A percentile compares a stretch with the other conserved stretches of the same genome.
Evolutionary conservation across 805 yeast genomes (phyloP).

Genomic region (Ogataea naganishii): DNA sequence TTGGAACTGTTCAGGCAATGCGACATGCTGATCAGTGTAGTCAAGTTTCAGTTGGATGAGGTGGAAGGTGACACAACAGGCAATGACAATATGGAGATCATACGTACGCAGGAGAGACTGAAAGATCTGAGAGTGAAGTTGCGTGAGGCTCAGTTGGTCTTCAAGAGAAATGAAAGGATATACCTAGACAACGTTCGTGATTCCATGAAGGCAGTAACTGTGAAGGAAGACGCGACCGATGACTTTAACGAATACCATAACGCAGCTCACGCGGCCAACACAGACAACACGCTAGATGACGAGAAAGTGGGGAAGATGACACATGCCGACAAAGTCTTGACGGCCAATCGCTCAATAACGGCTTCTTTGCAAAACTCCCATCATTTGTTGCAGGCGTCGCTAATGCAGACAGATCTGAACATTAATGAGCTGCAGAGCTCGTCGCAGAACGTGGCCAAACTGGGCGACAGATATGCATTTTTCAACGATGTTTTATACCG

Average conservation of each 20-base stretch:
- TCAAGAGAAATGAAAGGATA: constrained; percentile 12
- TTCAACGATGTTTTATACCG: constrained; percentile 32
- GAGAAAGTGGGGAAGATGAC: constrained; percentile 17
- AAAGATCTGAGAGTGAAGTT: constrained; percentile 17
- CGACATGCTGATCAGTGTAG: constrained; percentile 1
- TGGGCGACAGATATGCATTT: constrained; percentile 33
- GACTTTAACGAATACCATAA: constrained; percentile 1
- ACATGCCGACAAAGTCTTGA: constrained; percentile 32
- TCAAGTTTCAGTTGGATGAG: constrained; percentile 1
- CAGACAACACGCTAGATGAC: constrained; percentile 19
- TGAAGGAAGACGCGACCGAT: constrained; percentile 4
- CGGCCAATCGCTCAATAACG: constrained; percentile 39
- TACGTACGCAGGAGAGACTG: constrained; percentile 13
- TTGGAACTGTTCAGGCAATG: constrained; percentile 3
- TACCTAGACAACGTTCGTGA: constrained; percentile 1
- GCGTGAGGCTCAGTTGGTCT: constrained; percentile 18
- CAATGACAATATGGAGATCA: constrained; percentile 3
- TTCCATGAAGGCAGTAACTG: constrained; percentile 5
- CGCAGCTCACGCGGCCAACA: constrained; percentile 3
- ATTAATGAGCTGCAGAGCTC: constrained; percentile 39
- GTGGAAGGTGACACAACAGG: constrained; percentile 1
- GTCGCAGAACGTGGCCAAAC: constrained; percentile 28
- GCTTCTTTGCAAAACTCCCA: constrained; percentile 37
- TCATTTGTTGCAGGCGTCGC: constrained; percentile 38
- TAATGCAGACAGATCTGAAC: constrained; percentile 43